Percentiles rank a stretch among this genome's conserved stretches.
Evolutionary conservation across 805 yeast genomes (phyloP).

Genomic region (Zygosaccharomyces pseudorouxii): DNA sequence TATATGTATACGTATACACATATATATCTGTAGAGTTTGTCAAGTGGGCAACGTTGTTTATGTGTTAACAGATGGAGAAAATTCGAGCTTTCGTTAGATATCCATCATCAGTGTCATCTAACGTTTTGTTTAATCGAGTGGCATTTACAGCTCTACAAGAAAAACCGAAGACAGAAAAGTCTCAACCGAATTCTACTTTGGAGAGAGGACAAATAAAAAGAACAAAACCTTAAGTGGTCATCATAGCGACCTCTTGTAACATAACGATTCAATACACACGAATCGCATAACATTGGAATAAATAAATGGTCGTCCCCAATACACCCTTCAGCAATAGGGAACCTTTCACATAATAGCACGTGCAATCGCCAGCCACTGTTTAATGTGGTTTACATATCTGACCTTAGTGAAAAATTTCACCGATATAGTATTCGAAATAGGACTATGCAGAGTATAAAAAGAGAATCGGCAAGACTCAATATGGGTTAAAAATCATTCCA

Average conservation of each 20-base stretch:
- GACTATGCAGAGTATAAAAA: background rate
- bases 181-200: too few species aligned
- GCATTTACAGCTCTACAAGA: too few species aligned
- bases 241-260: background rate
- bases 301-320: background rate
- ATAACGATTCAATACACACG: too few species aligned
- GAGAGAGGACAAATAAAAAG: too few species aligned
- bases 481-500: background rate
- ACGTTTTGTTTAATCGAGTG: background rate
- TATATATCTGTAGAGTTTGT: background rate
- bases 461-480: background rate
- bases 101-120: background rate
- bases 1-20: background rate
- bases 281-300: background rate
- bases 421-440: background rate
- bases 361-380: constrained; percentile 2
- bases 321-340: background rate
- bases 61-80: background rate
- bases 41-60: background rate
- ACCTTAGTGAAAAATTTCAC: constrained; percentile 2
- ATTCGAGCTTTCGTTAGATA: background rate
- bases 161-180: too few species aligned
- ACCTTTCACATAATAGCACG: constrained; percentile 2
- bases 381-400: constrained; percentile 1
- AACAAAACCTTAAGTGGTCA: background rate